phyloP scores from a whole-genome alignment of 257 asterid genomes.

The Craterostigma plantagineum region DNA sequence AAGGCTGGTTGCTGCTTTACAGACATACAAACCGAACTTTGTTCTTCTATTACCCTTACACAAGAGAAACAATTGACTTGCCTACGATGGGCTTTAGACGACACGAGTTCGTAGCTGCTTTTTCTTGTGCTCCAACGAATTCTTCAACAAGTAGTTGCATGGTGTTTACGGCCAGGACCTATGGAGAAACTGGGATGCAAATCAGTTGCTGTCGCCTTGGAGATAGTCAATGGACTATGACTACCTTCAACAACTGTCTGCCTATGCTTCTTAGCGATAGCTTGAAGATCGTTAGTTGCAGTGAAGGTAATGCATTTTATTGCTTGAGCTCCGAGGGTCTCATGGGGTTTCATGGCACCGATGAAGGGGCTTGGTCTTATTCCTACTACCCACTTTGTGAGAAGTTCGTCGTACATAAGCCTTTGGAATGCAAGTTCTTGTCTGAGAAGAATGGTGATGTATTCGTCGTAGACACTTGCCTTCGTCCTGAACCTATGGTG shows the following conservation, averaged over 20 bases:
- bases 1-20: constrained; percentile 76
- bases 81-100: constrained; percentile 47
- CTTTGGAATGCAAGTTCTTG: no score
- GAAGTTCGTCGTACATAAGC: no score
- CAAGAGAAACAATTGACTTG: constrained; percentile 30
- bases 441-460: no score
- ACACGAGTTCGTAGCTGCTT: constrained; percentile 50
- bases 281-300: constrained; percentile 55
- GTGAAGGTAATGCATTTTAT: constrained; percentile 48
- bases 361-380: constrained; percentile 45
- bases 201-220: constrained; percentile 68
- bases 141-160: constrained; percentile 46
- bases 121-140: constrained; percentile 66
- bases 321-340: constrained; percentile 62
- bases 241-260: constrained; percentile 34
- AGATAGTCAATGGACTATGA: constrained; percentile 42
- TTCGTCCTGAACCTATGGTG: no score
- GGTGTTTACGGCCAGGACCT: constrained; percentile 50
- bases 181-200: constrained; percentile 37
- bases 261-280: constrained; percentile 63
- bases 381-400: constrained; percentile 46
- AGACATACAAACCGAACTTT: constrained; percentile 29
- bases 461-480: no score
- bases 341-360: constrained; percentile 51
- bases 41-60: constrained; percentile 62